These are phyloP conservation scores for Penicillium paneum DNA, from an alignment of 2,329 filamentous ascomycete species.

Conservation along the genomic window DNA sequence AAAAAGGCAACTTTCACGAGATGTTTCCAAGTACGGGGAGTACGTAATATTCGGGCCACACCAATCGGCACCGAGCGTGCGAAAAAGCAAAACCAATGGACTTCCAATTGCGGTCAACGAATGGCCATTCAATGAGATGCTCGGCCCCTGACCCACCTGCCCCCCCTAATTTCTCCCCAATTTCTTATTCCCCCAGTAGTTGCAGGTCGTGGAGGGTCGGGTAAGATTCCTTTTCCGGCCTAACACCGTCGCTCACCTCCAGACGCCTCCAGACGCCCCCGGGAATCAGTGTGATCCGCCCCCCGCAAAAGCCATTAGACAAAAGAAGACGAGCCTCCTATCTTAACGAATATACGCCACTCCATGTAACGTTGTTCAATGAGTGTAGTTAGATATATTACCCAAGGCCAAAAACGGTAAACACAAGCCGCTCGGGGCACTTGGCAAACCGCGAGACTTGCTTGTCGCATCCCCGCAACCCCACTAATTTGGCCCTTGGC, in stretches of 20 bases:
- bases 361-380: not conserved
- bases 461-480: constrained; percentile 7
- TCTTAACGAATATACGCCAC: not conserved
- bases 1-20: constrained; percentile 3
- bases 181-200: not conserved
- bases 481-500: not conserved
- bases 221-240: constrained; percentile 2
- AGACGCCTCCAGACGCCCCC: not conserved
- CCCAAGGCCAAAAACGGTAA: not conserved
- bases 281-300: not conserved
- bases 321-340: not conserved
- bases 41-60: not conserved
- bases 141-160: constrained; percentile 1
- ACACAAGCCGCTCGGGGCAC: not conserved
- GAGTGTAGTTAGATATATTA: not conserved
- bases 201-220: not conserved
- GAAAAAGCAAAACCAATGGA: not conserved
- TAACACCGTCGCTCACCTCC: not conserved
- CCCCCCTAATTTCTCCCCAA: not conserved
- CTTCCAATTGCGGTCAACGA: not conserved
- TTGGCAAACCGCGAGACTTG: not conserved
- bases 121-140: not conserved
- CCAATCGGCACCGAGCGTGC: not conserved
- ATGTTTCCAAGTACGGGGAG: not conserved
- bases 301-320: not conserved